Percentiles rank a stretch among this genome's conserved stretches.
Conservation (phyloP, 352 stramenopile genomes). For the Pythium oligandrum region DNA sequence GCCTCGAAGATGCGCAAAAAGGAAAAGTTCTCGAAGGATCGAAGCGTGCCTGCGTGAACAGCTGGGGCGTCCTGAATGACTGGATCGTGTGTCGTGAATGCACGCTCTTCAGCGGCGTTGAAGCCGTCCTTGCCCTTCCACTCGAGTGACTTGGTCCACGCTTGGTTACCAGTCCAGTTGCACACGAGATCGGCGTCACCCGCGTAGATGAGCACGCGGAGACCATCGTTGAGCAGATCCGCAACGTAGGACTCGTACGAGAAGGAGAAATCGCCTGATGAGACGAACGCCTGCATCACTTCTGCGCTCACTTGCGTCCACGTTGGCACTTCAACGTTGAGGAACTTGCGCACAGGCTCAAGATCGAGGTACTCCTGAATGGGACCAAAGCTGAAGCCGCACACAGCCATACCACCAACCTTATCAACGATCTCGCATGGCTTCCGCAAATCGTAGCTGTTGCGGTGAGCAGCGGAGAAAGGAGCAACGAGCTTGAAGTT, state of each 20-base stretch:
- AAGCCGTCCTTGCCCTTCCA: slow-evolving; percentile 81
- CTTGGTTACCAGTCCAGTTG: slow-evolving; percentile 91
- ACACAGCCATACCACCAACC: slow-evolving; percentile 18
- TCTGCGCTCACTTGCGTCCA: slow-evolving; percentile 86
- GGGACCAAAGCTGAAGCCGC: slow-evolving; percentile 17
- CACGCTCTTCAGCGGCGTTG: slow-evolving; percentile 13
- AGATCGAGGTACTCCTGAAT: slow-evolving; percentile 36
- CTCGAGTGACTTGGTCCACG: slow-evolving; percentile 81
- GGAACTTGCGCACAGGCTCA: slow-evolving; percentile 16
- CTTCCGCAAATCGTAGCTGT: slow-evolving; percentile 58
- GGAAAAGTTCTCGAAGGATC: slow-evolving; percentile 16
- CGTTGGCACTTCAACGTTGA: slow-evolving; percentile 3
- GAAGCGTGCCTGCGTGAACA: slow-evolving; percentile 11
- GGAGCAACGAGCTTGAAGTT: slow-evolving; percentile 12
- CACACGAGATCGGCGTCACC: slow-evolving; percentile 92
- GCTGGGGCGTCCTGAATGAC: not conserved
- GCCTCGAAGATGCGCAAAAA: slow-evolving; percentile 38
- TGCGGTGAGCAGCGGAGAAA: slow-evolving; percentile 4
- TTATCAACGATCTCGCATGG: slow-evolving; percentile 15
- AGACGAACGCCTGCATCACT: slow-evolving; percentile 82
- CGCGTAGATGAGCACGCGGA: slow-evolving; percentile 86
- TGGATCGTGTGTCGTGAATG: slow-evolving; percentile 6
- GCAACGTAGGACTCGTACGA: slow-evolving; percentile 80
- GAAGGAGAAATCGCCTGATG: slow-evolving; percentile 90
- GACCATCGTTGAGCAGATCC: slow-evolving; percentile 51